These are phyloP conservation scores for Termitomyces sp. DNA, from an alignment of 1,284 basidiomycete genomes.

Conservation along the genomic window DNA sequence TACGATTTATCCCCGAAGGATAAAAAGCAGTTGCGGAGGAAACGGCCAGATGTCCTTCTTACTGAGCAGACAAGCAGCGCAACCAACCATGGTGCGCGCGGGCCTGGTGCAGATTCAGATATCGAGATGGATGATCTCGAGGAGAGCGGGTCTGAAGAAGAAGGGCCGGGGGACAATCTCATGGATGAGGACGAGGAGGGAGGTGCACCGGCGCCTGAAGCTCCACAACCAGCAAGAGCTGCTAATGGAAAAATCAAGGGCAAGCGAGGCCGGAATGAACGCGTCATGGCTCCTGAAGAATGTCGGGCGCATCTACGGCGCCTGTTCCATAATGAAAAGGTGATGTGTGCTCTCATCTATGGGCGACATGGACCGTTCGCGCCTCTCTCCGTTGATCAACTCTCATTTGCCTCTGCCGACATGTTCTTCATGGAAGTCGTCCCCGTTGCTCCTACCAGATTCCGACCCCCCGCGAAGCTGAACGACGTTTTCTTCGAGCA, in stretches of 20 bases:
- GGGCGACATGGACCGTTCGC: slow-evolving; percentile 89
- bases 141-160: slow-evolving; percentile 32
- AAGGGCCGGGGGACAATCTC: slow-evolving; percentile 40
- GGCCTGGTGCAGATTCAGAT: slow-evolving; percentile 34
- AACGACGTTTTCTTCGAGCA: slow-evolving; percentile 94
- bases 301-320: slow-evolving; percentile 90
- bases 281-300: slow-evolving; percentile 87
- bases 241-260: slow-evolving; percentile 78
- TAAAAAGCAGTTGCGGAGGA: slow-evolving; percentile 58
- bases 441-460: slow-evolving; percentile 90
- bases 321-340: slow-evolving; percentile 81
- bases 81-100: slow-evolving; percentile 17
- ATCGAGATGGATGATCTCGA: slow-evolving; percentile 40
- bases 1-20: slow-evolving; percentile 83
- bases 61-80: slow-evolving; percentile 36
- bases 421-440: slow-evolving; percentile 98
- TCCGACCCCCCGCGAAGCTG: slow-evolving; percentile 92
- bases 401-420: slow-evolving; percentile 77
- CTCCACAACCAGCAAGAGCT: slow-evolving; percentile 48
- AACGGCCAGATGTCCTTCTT: slow-evolving; percentile 70
- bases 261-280: slow-evolving; percentile 75
- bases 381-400: slow-evolving; percentile 45
- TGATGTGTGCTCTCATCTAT: slow-evolving; percentile 84
- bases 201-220: slow-evolving; percentile 14
- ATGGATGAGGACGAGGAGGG: slow-evolving; percentile 37